phyloP scores from a whole-genome alignment of 2,329 filamentous ascomycete genomes.

The Basipetospora sp. region DNA sequence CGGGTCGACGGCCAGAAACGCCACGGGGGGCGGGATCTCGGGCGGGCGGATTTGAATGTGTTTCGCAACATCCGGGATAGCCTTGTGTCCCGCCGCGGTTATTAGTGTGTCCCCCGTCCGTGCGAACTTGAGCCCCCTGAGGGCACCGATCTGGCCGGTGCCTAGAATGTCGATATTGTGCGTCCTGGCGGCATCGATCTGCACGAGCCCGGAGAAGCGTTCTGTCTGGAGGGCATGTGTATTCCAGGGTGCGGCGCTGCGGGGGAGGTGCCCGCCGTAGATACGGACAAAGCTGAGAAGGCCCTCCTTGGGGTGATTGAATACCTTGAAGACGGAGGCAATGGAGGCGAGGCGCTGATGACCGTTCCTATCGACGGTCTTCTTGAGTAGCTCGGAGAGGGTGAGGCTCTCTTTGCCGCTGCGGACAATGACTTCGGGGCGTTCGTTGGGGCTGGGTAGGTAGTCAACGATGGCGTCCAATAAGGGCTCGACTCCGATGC shows the following conservation, averaged over 20 bases:
- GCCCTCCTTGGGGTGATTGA: conserved; percentile 71
- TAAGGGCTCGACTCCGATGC: conserved; percentile 84
- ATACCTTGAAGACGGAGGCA: conserved; percentile 82
- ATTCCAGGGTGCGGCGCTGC: conserved; percentile 69
- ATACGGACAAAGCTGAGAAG: conserved; percentile 84
- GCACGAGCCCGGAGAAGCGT: conserved; percentile 63
- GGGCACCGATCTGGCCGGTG: conserved; percentile 84
- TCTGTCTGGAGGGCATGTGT: conserved; percentile 71
- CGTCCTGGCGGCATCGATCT: conserved; percentile 79
- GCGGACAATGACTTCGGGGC: conserved; percentile 64
- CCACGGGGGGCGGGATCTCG: conserved; percentile 80
- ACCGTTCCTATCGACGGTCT: conserved; percentile 21
- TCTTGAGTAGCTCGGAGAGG: conserved; percentile 23
- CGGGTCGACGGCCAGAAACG: conserved; percentile 86
- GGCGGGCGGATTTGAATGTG: conserved; percentile 75
- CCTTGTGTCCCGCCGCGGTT: conserved; percentile 41
- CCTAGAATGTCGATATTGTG: conserved; percentile 68
- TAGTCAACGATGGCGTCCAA: conserved; percentile 81
- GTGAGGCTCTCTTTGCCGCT: conserved; percentile 38
- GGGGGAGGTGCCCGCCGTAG: conserved; percentile 68
- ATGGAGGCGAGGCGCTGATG: conserved; percentile 29
- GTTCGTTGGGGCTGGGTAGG: conserved; percentile 66
- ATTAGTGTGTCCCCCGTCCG: conserved; percentile 87
- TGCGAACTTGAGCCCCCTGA: conserved; percentile 79
- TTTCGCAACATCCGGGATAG: conserved; percentile 53